Conservation (phyloP, 2,329 filamentous ascomycete genomes). For the Fusarium sulawesiense region DNA sequence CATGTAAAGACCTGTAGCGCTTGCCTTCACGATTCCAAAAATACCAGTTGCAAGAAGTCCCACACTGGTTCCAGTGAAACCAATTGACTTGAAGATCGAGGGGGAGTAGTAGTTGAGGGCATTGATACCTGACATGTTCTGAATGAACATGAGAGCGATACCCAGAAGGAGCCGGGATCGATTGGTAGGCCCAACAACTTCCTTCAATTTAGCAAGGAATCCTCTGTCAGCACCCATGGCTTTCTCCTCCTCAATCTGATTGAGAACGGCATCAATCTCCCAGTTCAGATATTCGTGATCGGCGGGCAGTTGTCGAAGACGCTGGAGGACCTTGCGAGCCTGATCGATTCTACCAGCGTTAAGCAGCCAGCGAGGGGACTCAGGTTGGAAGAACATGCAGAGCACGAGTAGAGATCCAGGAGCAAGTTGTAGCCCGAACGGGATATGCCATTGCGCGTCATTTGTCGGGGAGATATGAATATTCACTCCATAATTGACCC, state of each 20-base stretch:
- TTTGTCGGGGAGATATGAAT: neutral
- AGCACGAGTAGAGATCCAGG: neutral
- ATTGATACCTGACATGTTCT: conserved; percentile 15
- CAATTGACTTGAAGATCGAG: conserved; percentile 28
- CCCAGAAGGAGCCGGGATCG: conserved; percentile 4
- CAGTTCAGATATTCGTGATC: conserved; percentile 1
- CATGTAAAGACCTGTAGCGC: conserved; percentile 5
- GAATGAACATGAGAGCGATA: conserved; percentile 7
- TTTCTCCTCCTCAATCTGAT: conserved; percentile 3
- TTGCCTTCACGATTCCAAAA: conserved; percentile 3
- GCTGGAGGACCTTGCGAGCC: conserved; percentile 2
- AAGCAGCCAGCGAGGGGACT: conserved; percentile 2
- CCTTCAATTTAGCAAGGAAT: neutral
- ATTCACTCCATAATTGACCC: conserved; percentile 2
- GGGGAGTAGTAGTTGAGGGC: conserved; percentile 17
- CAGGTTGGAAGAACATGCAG: conserved; percentile 4
- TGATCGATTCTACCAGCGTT: neutral
- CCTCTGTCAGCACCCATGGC: neutral
- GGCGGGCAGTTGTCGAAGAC: neutral
- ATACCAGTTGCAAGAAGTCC: conserved; percentile 6
- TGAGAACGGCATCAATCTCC: neutral
- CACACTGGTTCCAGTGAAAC: conserved; percentile 20
- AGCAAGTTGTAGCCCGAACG: neutral
- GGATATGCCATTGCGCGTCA: conserved; percentile 3
- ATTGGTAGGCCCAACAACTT: neutral